These are phyloP conservation scores for Candida ipomoeae DNA, from an alignment of 805 yeast species.

Conservation along the genomic window DNA sequence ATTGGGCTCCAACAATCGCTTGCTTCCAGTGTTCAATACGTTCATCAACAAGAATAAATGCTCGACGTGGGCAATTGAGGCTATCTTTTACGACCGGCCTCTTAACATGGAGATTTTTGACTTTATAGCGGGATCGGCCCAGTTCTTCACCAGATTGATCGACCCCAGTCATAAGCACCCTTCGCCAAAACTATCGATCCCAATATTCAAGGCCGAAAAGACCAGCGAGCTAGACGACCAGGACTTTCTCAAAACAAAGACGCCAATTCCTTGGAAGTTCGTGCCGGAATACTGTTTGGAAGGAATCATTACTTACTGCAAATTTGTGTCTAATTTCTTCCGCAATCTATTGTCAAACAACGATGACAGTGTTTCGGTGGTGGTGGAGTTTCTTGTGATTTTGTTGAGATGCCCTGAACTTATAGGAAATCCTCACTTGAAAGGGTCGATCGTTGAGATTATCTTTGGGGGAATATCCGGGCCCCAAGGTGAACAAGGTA, in stretches of 20 bases:
- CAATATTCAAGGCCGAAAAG: conserved; percentile 53
- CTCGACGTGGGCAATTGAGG: conserved; percentile 56
- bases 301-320: conserved; percentile 69
- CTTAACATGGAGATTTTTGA: conserved; percentile 69
- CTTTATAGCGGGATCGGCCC: conserved; percentile 69
- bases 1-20: conserved; percentile 8
- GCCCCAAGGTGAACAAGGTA: conserved; percentile 62
- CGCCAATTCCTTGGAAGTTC: conserved; percentile 75
- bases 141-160: conserved; percentile 64
- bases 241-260: conserved; percentile 59
- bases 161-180: conserved; percentile 74
- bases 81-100: conserved; percentile 53
- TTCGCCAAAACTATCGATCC: conserved; percentile 41
- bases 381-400: conserved; percentile 69
- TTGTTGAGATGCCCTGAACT: conserved; percentile 80
- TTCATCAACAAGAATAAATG: conserved; percentile 35
- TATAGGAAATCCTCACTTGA: conserved; percentile 89
- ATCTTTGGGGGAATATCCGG: conserved; percentile 70
- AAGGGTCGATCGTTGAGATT: conserved; percentile 76
- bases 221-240: conserved; percentile 70
- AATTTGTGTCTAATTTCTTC: conserved; percentile 53
- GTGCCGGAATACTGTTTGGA: conserved; percentile 85
- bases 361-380: conserved; percentile 47
- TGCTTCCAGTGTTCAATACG: conserved; percentile 33
- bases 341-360: conserved; percentile 55